A percentile compares a stretch with the other conserved stretches of the same genome.
phyloP scores from a whole-genome alignment of 148 eudicot genomes.

The Pharnaceum exiguum region DNA sequence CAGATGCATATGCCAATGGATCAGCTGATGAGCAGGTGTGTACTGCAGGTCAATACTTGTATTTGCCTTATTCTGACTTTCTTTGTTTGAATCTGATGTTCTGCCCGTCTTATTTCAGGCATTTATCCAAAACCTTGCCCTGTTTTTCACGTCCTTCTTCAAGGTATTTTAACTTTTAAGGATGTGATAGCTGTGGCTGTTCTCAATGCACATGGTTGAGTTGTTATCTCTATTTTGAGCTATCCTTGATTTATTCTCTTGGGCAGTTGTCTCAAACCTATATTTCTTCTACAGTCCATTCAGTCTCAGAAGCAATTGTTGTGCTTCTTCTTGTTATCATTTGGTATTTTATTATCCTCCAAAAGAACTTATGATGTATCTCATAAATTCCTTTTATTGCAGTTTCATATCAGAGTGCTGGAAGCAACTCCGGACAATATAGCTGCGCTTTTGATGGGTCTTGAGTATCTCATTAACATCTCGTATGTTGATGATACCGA shows the following conservation, averaged over 20 bases:
- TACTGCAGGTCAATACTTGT: not conserved
- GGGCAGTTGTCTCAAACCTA: no score
- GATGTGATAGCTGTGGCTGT: not conserved
- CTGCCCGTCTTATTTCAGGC: constrained; percentile 48
- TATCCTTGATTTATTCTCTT: no score
- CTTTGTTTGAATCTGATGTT: not conserved
- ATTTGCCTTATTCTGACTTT: not conserved
- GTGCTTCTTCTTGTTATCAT: no score
- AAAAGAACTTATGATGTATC: not conserved
- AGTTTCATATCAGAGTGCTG: constrained; percentile 85
- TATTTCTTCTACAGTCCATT: no score
- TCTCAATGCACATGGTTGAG: no score
- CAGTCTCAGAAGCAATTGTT: no score
- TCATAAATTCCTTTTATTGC: constrained; percentile 22
- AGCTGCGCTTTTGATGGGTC: constrained; percentile 64
- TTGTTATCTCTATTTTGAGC: no score
- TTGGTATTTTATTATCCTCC: no score
- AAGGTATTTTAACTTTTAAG: constrained; percentile 40
- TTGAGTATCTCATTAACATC: constrained; percentile 86
- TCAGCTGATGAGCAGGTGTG: constrained; percentile 84
- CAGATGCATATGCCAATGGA: constrained; percentile 85
- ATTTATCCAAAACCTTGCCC: constrained; percentile 91
- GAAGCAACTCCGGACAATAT: constrained; percentile 78
- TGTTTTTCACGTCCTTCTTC: constrained; percentile 85
- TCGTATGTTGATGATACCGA: constrained; percentile 98